Percentiles rank a stretch among this genome's conserved stretches.
These are phyloP conservation scores for Hygrocybe coccinea DNA, from an alignment of 768 basidiomycete species.

Conservation along the genomic window DNA sequence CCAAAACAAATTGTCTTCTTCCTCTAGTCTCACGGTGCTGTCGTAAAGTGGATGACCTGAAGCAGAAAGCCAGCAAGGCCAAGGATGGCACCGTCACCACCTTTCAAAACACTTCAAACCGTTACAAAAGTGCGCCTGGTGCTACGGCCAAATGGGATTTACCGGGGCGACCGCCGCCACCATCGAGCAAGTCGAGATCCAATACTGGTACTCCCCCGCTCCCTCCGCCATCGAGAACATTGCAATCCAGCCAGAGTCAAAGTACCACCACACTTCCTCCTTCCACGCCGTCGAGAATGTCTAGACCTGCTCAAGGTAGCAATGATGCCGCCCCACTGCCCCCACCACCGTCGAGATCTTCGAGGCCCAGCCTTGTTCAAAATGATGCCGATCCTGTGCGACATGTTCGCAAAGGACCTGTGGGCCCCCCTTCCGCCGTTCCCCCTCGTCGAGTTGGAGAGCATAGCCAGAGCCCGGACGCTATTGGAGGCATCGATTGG, in stretches of 20 bases:
- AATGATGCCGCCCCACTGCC: not conserved
- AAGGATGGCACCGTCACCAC: slow-evolving; percentile 52
- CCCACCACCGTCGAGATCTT: not conserved
- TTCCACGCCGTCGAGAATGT: slow-evolving; percentile 38
- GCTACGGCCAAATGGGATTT: slow-evolving; percentile 64
- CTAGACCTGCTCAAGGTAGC: slow-evolving; percentile 10
- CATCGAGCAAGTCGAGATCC: slow-evolving; percentile 28
- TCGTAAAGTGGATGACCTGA: slow-evolving; percentile 49
- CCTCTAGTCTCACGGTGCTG: too few relatives aligned
- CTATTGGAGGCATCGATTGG: slow-evolving; percentile 55
- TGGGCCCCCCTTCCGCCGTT: not conserved
- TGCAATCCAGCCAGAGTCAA: not conserved
- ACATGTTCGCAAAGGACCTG: not conserved
- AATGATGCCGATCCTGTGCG: not conserved
- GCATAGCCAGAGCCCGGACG: not conserved
- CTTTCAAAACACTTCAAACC: slow-evolving; percentile 52
- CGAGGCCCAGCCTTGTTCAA: not conserved
- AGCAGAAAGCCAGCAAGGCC: slow-evolving; percentile 58
- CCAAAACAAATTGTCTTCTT: too few relatives aligned
- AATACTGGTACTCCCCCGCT: not conserved
- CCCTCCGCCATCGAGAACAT: not conserved
- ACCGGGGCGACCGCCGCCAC: slow-evolving; percentile 49
- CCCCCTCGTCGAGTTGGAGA: not conserved
- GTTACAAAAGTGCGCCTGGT: slow-evolving; percentile 51
- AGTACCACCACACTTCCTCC: slow-evolving; percentile 41